phyloP scores from a whole-genome alignment of 768 basidiomycete species.

The Leccinum disarticulatum region DNA sequence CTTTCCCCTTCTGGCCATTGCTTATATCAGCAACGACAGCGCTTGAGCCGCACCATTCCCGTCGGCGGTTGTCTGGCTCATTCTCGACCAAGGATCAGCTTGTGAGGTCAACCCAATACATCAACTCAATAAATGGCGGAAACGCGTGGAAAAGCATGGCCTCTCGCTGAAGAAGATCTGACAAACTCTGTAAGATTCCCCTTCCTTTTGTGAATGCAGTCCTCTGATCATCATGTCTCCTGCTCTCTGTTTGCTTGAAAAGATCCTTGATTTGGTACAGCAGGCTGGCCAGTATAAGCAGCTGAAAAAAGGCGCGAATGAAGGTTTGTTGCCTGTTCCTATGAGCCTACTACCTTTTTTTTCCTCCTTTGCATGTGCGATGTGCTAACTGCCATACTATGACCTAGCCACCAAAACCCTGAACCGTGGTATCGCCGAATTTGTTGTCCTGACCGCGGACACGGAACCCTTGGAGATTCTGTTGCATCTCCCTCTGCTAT shows the following conservation, averaged over 20 bases:
- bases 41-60: too few relatives aligned
- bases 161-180: constrained; percentile 78
- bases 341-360: neutral
- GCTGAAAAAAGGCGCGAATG: constrained; percentile 98
- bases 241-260: constrained; percentile 1
- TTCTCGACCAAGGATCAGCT: constrained; percentile 81
- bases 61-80: neutral
- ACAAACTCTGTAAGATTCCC: constrained; percentile 76
- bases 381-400: constrained; percentile 6
- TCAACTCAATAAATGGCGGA: constrained; percentile 54
- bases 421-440: constrained; percentile 96
- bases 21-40: constrained; percentile 17
- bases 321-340: constrained; percentile 56
- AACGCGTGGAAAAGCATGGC: constrained; percentile 80
- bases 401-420: constrained; percentile 90
- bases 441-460: constrained; percentile 94
- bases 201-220: neutral
- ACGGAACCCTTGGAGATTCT: constrained; percentile 98
- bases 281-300: constrained; percentile 98
- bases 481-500: constrained; percentile 93
- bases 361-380: neutral
- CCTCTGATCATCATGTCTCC: neutral
- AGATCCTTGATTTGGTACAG: constrained; percentile 96
- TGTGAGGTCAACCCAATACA: constrained; percentile 66
- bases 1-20: constrained; percentile 3